Base-by-base conservation (phyloP, 1,284 basidiomycete genomes). In the Tylopilus orsonianus region DNA sequence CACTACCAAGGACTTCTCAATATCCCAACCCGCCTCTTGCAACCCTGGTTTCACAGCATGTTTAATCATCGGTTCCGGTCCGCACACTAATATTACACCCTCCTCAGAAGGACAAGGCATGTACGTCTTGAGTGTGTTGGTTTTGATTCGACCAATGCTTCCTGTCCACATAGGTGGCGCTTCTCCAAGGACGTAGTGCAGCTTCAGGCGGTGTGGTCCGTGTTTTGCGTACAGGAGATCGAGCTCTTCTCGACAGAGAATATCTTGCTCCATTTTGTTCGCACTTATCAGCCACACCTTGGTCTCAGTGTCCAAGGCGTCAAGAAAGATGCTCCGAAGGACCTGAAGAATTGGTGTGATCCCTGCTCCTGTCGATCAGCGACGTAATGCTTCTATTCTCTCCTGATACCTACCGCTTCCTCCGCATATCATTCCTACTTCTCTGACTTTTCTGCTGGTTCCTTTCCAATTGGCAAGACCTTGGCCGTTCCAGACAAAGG, bases 311-410 rank as follows among this genome's bases (percentile, higher is more conserved):
- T 77, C 72, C 16, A 57, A 51, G 0, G 48, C 22, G 54, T 81
- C 78, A 19, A 67, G 64, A 41, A 83, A 63, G 32, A 84, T 68
- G 33, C 72, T 73, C 1, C 77, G 72, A 2, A 83, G 65, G 13
- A 81, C 72, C 57, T 81, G 79, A 1, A 80, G 59, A 36, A 82
- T 81, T 0, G 83, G 83, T 0, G 83, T 83, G 49, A 85, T 78
- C 14, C 81, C 82, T 73, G 34, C 3, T 33, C 27, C 12, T 5
- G 9, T 26, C 10, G 10, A 33, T 50, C 23, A 55, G 41, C 4
- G 30, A 27, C 16, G 14, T 2, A 27, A 30, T 20, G 5, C 2
- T 22, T 5, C 3, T 13, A 5, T 27, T 35, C 4, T 1, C 10
- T 43, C 18, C 16, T 5, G 12, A 48, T 29, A 55, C 66, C 8